Percentiles rank a stretch among this genome's conserved stretches.
Evolutionary conservation across 345 rosid species (phyloP).

Genomic region (Cardamine resedifolia): DNA sequence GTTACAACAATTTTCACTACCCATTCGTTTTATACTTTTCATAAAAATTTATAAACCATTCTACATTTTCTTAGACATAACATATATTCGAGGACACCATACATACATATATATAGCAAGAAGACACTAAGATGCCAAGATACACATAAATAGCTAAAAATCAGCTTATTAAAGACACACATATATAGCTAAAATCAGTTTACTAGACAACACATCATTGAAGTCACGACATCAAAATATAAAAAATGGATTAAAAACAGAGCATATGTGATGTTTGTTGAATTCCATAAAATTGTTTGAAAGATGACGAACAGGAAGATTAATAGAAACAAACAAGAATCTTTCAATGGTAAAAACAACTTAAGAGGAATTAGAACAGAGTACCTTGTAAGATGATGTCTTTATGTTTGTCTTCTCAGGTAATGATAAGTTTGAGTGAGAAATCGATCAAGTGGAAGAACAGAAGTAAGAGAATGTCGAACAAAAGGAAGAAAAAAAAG

Average conservation of each 20-base stretch:
- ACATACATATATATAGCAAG: background rate
- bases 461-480: background rate
- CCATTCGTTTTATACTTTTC: background rate
- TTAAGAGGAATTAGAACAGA: background rate
- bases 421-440: background rate
- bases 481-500: no score
- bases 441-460: background rate
- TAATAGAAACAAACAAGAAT: background rate
- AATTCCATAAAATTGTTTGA: background rate
- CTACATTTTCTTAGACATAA: background rate
- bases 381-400: background rate
- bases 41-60: background rate
- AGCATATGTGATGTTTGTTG: background rate
- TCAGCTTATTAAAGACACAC: background rate
- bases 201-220: background rate
- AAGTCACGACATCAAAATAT: background rate
- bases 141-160: background rate
- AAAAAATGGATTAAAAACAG: background rate
- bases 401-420: background rate
- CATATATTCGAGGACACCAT: background rate
- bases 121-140: background rate
- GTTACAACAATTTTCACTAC: background rate
- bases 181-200: background rate
- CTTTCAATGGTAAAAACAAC: background rate
- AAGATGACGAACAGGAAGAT: background rate